Evolutionary conservation across 345 rosid genomes (phyloP).

Genomic region (Litchi chinensis): DNA sequence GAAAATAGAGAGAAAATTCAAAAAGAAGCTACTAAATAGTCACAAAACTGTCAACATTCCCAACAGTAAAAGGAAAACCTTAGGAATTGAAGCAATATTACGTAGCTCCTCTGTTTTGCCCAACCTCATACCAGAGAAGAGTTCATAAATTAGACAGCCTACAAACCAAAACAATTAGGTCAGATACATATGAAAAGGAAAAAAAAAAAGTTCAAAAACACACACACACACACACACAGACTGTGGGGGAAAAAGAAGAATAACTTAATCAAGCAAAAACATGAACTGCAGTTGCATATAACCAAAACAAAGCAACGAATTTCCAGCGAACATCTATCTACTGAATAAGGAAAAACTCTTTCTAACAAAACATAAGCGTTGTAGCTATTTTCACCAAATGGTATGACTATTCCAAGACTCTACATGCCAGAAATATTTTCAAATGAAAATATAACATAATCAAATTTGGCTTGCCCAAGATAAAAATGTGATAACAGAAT

Average conservation of each 20-base stretch:
- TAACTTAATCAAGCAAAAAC: background rate
- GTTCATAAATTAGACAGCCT: conserved; percentile 97
- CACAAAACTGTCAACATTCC: background rate
- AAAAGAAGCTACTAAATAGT: background rate
- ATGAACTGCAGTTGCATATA: background rate
- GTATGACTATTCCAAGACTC: background rate
- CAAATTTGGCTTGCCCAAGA: background rate
- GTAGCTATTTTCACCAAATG: background rate
- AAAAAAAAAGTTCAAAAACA: too few species aligned
- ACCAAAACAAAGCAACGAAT: background rate
- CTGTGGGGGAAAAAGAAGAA: background rate
- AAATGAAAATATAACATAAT: background rate
- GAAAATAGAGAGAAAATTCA: background rate
- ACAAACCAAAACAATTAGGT: conserved; percentile 13
- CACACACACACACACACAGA: background rate
- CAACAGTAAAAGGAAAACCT: conserved; percentile 48
- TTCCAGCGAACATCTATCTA: background rate
- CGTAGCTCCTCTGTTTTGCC: conserved; percentile 96
- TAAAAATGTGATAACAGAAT: background rate
- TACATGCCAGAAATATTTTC: background rate
- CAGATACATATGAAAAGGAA: background rate
- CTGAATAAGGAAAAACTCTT: background rate
- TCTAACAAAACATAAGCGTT: background rate
- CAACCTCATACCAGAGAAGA: conserved; percentile 82
- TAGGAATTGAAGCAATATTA: conserved; percentile 88